These are phyloP conservation scores for Dioscorea alata DNA, from an alignment of 106 monocot species.

Conservation along the genomic window DNA sequence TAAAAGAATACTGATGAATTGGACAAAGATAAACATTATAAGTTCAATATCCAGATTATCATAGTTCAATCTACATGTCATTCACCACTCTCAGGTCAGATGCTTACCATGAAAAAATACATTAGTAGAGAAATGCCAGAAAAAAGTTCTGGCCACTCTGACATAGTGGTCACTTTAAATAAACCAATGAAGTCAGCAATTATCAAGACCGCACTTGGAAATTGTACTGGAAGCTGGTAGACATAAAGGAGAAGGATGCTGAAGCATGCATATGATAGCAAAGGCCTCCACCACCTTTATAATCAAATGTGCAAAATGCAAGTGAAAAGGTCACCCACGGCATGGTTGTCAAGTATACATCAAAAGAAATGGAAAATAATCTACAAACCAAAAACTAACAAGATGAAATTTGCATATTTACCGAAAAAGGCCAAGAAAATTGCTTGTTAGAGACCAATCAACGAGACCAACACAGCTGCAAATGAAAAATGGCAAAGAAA, in stretches of 20 bases:
- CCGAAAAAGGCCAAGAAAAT: constrained; percentile 93
- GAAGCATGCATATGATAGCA: constrained; percentile 70
- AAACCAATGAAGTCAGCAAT: constrained; percentile 85
- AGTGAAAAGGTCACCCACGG: not conserved
- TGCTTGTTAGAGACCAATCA: constrained; percentile 94
- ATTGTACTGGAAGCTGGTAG: constrained; percentile 74
- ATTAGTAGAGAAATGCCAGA: constrained; percentile 63
- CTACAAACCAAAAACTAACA: not conserved
- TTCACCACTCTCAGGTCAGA: too few species aligned
- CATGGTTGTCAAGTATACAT: not conserved
- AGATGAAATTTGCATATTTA: constrained; percentile 19
- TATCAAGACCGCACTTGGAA: constrained; percentile 40
- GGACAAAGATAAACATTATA: too few species aligned
- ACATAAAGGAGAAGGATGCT: constrained; percentile 75
- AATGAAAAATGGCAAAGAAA: constrained; percentile 84
- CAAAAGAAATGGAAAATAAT: constrained; percentile 2
- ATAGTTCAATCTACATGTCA: too few species aligned
- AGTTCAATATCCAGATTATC: too few species aligned
- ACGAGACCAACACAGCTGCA: constrained; percentile 95
- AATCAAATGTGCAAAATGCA: constrained; percentile 2
- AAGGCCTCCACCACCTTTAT: constrained; percentile 85
- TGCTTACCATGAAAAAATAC: constrained; percentile 82
- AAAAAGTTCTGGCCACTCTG: constrained; percentile 74
- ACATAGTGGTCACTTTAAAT: constrained; percentile 52
- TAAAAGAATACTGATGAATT: too few species aligned